Evolutionary conservation across 2,329 filamentous ascomycete species (phyloP).

Genomic region (Fusarium brevicatenulatum): DNA sequence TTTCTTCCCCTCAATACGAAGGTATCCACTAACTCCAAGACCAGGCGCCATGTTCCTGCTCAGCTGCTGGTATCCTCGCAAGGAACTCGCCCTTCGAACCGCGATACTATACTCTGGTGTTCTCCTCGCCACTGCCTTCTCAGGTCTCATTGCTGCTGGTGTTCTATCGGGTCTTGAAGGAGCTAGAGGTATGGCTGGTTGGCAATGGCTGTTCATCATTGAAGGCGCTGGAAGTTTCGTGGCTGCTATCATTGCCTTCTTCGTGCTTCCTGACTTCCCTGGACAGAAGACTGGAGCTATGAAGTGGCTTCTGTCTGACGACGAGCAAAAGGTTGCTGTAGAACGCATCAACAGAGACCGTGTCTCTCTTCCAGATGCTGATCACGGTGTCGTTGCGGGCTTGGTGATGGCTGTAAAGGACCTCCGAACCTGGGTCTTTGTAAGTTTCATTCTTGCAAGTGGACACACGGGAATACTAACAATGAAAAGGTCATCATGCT

Average conservation of each 20-base stretch:
- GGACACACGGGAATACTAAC: fast-evolving
- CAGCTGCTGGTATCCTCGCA: conserved; percentile 41
- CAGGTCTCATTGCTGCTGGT: conserved; percentile 41
- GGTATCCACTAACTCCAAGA: fast-evolving
- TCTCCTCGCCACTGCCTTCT: conserved; percentile 35
- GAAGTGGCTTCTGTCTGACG: conserved; percentile 38
- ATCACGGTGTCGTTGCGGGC: conserved; percentile 35
- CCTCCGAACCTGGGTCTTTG: conserved; percentile 39
- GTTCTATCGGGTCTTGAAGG: conserved; percentile 35
- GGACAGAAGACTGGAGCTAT: conserved; percentile 38
- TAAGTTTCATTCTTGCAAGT: not conserved
- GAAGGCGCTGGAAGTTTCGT: conserved; percentile 42
- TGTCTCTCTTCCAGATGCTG: conserved; percentile 37
- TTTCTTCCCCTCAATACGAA: fast-evolving
- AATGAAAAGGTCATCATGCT: not conserved
- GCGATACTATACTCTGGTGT: conserved; percentile 42
- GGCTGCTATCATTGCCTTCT: conserved; percentile 30
- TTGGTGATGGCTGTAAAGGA: conserved; percentile 39
- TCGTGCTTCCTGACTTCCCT: conserved; percentile 39
- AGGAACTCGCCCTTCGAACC: conserved; percentile 40
- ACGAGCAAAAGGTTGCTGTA: conserved; percentile 38
- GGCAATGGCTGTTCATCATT: conserved; percentile 56
- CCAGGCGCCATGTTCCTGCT: not conserved
- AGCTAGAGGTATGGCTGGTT: conserved; percentile 48
- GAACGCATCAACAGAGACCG: conserved; percentile 40